phyloP scores from a whole-genome alignment of 1,284 basidiomycete genomes.

The Porogramme epimiltina region DNA sequence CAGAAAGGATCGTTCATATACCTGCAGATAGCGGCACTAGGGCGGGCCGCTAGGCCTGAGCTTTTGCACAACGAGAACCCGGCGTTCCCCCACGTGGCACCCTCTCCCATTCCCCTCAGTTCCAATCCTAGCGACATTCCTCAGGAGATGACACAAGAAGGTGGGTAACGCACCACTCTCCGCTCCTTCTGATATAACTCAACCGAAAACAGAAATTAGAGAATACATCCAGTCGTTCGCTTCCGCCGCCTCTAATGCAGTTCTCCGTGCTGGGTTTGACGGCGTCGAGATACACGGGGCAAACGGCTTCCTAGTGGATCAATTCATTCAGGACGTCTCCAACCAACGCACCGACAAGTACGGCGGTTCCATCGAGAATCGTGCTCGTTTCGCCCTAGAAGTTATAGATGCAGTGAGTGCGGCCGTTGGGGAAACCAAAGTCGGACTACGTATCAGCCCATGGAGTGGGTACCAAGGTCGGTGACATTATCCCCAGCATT shows the following conservation, averaged over 20 bases:
- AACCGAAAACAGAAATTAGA: constrained; percentile 1
- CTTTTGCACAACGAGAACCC: constrained; percentile 28
- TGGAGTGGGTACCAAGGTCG: constrained; percentile 35
- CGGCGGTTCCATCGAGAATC: constrained; percentile 2
- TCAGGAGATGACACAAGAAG: constrained; percentile 18
- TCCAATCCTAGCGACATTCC: constrained; percentile 9
- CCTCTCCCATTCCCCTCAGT: constrained; percentile 37
- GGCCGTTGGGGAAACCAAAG: constrained; percentile 40
- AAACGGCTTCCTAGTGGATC: constrained; percentile 39
- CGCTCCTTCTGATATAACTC: background rate
- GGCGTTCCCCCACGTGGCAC: constrained; percentile 31
- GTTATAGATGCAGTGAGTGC: constrained; percentile 15
- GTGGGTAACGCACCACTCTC: background rate
- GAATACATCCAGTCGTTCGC: constrained; percentile 24
- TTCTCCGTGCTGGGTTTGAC: constrained; percentile 23
- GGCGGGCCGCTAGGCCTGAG: constrained; percentile 36
- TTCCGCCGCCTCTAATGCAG: constrained; percentile 26
- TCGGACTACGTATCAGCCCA: constrained; percentile 55
- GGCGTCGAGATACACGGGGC: constrained; percentile 29
- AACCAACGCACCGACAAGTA: constrained; percentile 45
- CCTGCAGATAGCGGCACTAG: constrained; percentile 49
- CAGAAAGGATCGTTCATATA: constrained; percentile 32
- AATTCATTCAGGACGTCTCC: constrained; percentile 38
- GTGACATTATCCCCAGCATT: no score
- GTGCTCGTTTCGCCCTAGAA: background rate